Percentiles rank a stretch among this genome's conserved stretches.
Evolutionary conservation across 148 eudicot species (phyloP).

Genomic region (Rhododendron vialii): DNA sequence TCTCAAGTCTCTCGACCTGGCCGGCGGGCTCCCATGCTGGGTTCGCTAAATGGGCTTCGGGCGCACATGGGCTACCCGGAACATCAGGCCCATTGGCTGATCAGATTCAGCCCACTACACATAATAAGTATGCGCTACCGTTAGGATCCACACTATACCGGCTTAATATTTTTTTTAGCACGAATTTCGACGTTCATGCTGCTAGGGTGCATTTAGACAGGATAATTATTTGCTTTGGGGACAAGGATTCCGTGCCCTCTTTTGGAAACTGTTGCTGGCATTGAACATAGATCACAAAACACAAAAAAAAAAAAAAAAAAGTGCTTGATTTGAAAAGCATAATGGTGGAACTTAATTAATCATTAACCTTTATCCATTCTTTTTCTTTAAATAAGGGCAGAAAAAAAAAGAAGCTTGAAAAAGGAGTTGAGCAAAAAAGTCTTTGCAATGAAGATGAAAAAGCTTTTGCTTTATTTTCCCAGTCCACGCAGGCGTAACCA

Average conservation of each 20-base stretch:
- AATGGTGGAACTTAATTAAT: neutral
- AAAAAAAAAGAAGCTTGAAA: neutral
- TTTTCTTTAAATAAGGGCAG: neutral
- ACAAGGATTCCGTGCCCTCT: neutral
- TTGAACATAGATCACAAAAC: neutral
- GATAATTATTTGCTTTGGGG: neutral
- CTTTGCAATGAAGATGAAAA: neutral
- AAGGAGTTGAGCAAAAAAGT: neutral
- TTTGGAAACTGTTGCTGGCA: neutral
- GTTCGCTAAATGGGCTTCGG: neutral
- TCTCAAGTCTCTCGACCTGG: neutral
- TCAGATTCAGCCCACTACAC: neutral
- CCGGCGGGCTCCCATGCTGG: neutral
- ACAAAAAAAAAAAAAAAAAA: neutral
- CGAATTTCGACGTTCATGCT: neutral
- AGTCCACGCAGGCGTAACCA: neutral
- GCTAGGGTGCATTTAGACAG: neutral
- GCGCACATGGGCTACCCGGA: neutral
- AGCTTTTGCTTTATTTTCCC: neutral
- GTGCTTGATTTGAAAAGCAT: neutral
- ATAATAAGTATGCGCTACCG: neutral
- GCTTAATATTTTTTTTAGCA: neutral
- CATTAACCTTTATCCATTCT: neutral
- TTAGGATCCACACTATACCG: neutral
- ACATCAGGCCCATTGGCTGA: neutral